Evolutionary conservation across 768 basidiomycete species (phyloP).

Genomic region (Baorangia bicolor): DNA sequence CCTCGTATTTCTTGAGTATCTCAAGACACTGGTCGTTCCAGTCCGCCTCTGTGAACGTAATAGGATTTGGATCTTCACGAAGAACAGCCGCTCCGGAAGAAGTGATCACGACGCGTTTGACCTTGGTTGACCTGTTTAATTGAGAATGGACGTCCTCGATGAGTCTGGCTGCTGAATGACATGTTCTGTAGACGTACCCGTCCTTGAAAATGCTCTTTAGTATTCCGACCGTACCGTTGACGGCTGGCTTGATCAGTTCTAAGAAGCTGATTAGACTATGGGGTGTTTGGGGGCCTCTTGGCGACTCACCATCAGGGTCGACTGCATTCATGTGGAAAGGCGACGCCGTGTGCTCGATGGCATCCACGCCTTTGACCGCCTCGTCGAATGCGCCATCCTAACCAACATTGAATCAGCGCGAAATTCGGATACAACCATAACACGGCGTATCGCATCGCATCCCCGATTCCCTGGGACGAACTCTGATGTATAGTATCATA

Average conservation of each 20-base stretch:
- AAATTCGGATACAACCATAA: background rate
- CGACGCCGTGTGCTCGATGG: slow-evolving; percentile 67
- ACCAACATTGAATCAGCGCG: background rate
- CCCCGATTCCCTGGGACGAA: background rate
- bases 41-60: slow-evolving; percentile 46
- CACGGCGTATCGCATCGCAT: background rate
- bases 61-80: slow-evolving; percentile 20
- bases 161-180: background rate
- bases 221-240: slow-evolving; percentile 65
- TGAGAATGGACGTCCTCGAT: background rate
- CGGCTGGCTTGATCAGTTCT: slow-evolving; percentile 71
- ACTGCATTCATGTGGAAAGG: slow-evolving; percentile 50
- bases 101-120: slow-evolving; percentile 71
- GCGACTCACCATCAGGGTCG: slow-evolving; percentile 39
- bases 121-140: slow-evolving; percentile 32
- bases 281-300: too few relatives aligned
- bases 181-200: slow-evolving; percentile 34
- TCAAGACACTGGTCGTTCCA: slow-evolving; percentile 54
- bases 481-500: too few relatives aligned
- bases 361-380: slow-evolving; percentile 74
- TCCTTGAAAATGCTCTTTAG: slow-evolving; percentile 57
- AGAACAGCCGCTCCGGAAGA: slow-evolving; percentile 57
- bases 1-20: slow-evolving; percentile 43
- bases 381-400: slow-evolving; percentile 75
- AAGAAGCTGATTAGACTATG: background rate